Conservation (phyloP, 2,329 filamentous ascomycete genomes). For the Calcarisporium arbuscula region DNA sequence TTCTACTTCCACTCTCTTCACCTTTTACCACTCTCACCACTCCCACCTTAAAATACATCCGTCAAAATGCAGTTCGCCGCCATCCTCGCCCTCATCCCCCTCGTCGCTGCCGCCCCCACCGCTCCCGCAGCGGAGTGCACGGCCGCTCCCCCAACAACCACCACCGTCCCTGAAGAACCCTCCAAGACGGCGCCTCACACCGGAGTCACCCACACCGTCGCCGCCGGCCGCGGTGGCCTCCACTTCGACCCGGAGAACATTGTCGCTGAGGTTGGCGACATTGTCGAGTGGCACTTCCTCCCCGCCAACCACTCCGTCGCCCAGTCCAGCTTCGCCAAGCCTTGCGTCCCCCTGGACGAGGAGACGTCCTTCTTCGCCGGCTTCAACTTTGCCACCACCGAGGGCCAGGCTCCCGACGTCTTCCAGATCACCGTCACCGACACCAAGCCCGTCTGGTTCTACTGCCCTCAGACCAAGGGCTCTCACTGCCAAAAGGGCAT, state of each 20-base stretch:
- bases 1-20: no score
- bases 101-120: constrained; percentile 5
- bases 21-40: no score
- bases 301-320: constrained; percentile 54
- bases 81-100: constrained; percentile 3
- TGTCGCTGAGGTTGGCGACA: constrained; percentile 41
- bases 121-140: constrained; percentile 5
- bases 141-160: constrained; percentile 3
- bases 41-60: no score
- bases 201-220: constrained; percentile 6
- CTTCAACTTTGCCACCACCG: constrained; percentile 11
- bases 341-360: constrained; percentile 48
- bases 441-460: constrained; percentile 54
- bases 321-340: constrained; percentile 52
- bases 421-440: constrained; percentile 20
- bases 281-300: constrained; percentile 39
- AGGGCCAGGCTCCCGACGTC: constrained; percentile 12
- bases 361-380: constrained; percentile 36
- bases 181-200: background rate
- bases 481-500: constrained; percentile 53
- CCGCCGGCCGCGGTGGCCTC: constrained; percentile 18
- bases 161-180: constrained; percentile 4
- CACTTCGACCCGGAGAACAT: constrained; percentile 46
- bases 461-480: constrained; percentile 44
- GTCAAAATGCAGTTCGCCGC: constrained; percentile 8